A percentile compares a stretch with the other conserved stretches of the same genome.
These are phyloP conservation scores for Hymenoscyphus fraxineus DNA, from an alignment of 2,329 filamentous ascomycete genomes.

Conservation along the genomic window DNA sequence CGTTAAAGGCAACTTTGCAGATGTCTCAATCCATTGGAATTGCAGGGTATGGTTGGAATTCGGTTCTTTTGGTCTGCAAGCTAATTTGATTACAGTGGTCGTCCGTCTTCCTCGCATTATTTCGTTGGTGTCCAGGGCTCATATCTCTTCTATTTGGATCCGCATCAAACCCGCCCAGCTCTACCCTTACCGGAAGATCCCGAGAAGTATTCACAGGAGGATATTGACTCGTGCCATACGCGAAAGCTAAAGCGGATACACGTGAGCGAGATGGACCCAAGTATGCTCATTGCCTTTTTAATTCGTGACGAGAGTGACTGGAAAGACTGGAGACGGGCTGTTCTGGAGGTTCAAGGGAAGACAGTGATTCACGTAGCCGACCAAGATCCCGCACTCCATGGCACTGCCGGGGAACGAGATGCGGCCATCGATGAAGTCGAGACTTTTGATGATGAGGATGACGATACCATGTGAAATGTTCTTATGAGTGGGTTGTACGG, in stretches of 20 bases:
- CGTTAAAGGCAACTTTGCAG: conserved; percentile 78
- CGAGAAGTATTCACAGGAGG: conserved; percentile 61
- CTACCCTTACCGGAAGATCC: conserved; percentile 60
- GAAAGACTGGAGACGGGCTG: conserved; percentile 72
- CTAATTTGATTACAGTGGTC: conserved; percentile 56
- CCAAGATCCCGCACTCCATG: conserved; percentile 55
- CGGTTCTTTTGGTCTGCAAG: conserved; percentile 6
- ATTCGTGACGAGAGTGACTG: conserved; percentile 82
- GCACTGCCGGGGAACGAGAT: conserved; percentile 55
- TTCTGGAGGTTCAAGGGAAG: conserved; percentile 75
- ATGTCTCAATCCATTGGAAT: conserved; percentile 94
- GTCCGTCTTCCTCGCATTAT: conserved; percentile 77
- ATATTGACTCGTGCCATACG: conserved; percentile 83
- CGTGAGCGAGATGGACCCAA: conserved; percentile 92
- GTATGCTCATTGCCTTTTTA: conserved; percentile 93
- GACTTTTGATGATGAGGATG: conserved; percentile 70
- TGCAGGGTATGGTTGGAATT: conserved; percentile 62
- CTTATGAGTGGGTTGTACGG: not conserved
- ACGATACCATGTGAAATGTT: conserved; percentile 36
- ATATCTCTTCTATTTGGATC: conserved; percentile 90
- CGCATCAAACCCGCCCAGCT: conserved; percentile 77
- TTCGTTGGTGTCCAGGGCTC: conserved; percentile 71
- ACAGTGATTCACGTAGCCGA: conserved; percentile 81
- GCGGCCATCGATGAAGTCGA: conserved; percentile 88
- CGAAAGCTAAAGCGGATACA: conserved; percentile 77